These are phyloP conservation scores for Aspergillus cristatus DNA, from an alignment of 495 filamentous ascomycete genomes.

Conservation along the genomic window DNA sequence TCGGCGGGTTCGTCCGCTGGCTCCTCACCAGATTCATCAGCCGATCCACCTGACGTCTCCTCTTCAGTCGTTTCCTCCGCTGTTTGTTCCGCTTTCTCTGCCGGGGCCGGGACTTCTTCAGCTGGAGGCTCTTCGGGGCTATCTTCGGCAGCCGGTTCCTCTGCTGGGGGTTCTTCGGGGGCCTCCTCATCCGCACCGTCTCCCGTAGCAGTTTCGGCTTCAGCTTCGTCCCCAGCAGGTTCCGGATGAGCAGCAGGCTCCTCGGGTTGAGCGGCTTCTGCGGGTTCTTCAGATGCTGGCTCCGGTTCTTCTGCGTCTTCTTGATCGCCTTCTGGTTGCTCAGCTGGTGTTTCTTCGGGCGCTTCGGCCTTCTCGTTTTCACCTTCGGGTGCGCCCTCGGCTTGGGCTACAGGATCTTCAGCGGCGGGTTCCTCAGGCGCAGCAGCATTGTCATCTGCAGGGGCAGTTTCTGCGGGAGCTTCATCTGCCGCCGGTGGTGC, in stretches of 20 bases:
- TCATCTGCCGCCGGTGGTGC: background rate
- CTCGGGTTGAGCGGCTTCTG: background rate
- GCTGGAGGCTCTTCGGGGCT: background rate
- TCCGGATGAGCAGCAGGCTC: background rate
- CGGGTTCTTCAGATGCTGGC: no score
- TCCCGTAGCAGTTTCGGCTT: no score
- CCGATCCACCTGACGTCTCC: conserved; percentile 3
- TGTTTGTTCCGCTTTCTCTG: conserved; percentile 2
- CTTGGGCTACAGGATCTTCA: no score
- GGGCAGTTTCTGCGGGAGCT: background rate
- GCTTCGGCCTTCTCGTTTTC: no score
- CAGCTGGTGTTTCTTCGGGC: no score
- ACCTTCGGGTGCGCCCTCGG: no score
- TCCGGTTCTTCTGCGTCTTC: no score
- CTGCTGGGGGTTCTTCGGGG: background rate
- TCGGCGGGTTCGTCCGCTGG: conserved; percentile 2
- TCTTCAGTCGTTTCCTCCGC: conserved; percentile 8
- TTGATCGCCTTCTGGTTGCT: no score
- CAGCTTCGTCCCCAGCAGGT: no score
- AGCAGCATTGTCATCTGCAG: background rate
- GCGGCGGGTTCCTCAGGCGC: no score
- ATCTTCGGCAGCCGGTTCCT: conserved; percentile 8
- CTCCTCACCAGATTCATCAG: conserved; percentile 8
- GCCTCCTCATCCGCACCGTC: background rate
- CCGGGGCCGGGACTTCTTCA: conserved; percentile 6